Evolutionary conservation across 345 rosid genomes (phyloP).

Genomic region (Gossypium thurberi): DNA sequence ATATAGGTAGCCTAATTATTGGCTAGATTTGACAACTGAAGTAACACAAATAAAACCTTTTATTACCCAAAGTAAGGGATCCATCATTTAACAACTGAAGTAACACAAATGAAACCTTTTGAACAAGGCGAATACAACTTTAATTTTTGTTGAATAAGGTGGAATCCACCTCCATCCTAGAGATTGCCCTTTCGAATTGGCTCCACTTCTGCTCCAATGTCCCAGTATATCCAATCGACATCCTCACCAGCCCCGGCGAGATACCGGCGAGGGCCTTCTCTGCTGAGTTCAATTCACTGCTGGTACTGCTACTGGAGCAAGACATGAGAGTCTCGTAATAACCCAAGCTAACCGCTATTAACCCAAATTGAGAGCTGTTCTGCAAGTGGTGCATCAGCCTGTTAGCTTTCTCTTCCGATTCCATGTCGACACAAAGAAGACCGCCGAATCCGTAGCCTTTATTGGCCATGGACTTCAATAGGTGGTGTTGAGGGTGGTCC

Average conservation of each 20-base stretch:
- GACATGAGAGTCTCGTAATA: conserved; percentile 94
- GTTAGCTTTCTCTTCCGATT: conserved; percentile 76
- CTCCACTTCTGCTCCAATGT: conserved; percentile 84
- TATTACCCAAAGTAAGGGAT: neutral
- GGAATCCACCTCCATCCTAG: conserved; percentile 35
- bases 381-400: conserved; percentile 70
- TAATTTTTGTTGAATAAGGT: conserved; percentile 3
- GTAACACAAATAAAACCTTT: neutral
- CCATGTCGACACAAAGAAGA: conserved; percentile 75
- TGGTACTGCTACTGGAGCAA: conserved; percentile 89
- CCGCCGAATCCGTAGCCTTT: conserved; percentile 82
- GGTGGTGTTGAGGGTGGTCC: conserved; percentile 69
- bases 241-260: conserved; percentile 78
- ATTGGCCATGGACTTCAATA: conserved; percentile 55
- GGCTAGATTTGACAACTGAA: too few species aligned
- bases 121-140: neutral
- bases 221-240: conserved; percentile 85
- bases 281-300: conserved; percentile 63
- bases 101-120: neutral
- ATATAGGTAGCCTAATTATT: too few species aligned
- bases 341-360: conserved; percentile 97
- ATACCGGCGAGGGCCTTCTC: conserved; percentile 79
- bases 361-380: conserved; percentile 69
- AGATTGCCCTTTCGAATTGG: conserved; percentile 73
- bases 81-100: neutral